Percentiles rank a stretch among this genome's conserved stretches.
phyloP scores from a whole-genome alignment of 495 filamentous ascomycete genomes.

The Penicillium macrosclerotiorum region DNA sequence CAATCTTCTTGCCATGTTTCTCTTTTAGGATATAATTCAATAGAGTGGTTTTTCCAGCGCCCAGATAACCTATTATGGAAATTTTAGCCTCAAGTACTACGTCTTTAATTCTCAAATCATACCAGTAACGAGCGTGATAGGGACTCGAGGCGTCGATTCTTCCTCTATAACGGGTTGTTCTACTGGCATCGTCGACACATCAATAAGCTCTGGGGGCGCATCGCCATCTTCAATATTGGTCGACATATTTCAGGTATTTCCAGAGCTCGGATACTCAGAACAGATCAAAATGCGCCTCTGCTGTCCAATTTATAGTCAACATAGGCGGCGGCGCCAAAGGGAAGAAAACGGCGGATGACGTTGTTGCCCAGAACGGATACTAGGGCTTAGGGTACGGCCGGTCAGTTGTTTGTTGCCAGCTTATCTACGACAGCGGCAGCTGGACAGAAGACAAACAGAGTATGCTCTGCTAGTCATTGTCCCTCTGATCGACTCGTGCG shows the following conservation, averaged over 20 bases:
- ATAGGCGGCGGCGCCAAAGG: too few species aligned
- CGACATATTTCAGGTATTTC: conserved; percentile 10
- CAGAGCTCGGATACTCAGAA: neutral
- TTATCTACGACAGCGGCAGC: conserved; percentile 15
- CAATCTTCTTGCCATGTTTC: conserved; percentile 94
- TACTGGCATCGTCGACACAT: conserved; percentile 39
- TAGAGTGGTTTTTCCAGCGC: conserved; percentile 92
- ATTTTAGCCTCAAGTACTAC: neutral
- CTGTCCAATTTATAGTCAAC: too few species aligned
- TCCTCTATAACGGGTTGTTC: conserved; percentile 22
- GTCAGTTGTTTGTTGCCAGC: conserved; percentile 28
- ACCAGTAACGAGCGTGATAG: conserved; percentile 95
- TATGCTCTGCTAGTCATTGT: conserved; percentile 17
- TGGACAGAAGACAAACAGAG: conserved; percentile 9
- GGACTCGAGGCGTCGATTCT: conserved; percentile 57
- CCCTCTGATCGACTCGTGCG: conserved; percentile 10
- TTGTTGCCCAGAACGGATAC: conserved; percentile 29
- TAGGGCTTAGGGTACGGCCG: conserved; percentile 43
- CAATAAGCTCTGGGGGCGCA: conserved; percentile 69
- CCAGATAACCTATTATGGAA: conserved; percentile 65
- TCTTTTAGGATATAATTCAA: conserved; percentile 94
- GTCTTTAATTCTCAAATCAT: conserved; percentile 11
- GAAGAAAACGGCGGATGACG: conserved; percentile 49
- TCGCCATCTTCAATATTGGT: conserved; percentile 67
- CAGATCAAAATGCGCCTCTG: too few species aligned